phyloP scores from a whole-genome alignment of 1,139 yeast species.

The Geotrichum reessii region DNA sequence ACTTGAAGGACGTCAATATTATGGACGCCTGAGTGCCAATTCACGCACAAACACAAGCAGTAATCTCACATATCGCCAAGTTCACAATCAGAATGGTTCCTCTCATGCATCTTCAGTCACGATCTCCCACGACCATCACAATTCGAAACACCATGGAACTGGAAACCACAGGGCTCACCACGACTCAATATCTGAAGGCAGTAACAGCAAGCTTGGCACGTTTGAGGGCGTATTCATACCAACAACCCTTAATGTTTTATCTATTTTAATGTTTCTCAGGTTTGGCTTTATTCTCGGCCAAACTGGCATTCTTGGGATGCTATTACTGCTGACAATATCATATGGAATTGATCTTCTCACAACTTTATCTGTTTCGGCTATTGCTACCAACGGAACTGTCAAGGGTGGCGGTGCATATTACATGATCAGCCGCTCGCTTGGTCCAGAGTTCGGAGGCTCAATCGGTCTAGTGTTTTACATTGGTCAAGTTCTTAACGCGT shows the following conservation, averaged over 20 bases:
- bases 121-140: not conserved
- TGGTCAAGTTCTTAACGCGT: conserved; percentile 68
- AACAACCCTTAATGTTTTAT: conserved; percentile 66
- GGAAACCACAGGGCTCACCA: not conserved
- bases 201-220: conserved; percentile 32
- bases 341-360: conserved; percentile 63
- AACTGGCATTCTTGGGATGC: conserved; percentile 63
- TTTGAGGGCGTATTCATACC: conserved; percentile 61
- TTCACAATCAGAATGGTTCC: not conserved
- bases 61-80: conserved; percentile 2
- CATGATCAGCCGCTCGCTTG: conserved; percentile 71
- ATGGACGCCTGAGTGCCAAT: conserved; percentile 8
- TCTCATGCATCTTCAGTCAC: not conserved
- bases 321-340: conserved; percentile 45
- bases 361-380: conserved; percentile 68
- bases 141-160: not conserved
- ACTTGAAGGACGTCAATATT: conserved; percentile 16
- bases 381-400: conserved; percentile 77
- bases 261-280: conserved; percentile 72
- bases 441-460: conserved; percentile 84
- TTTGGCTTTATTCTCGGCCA: conserved; percentile 78
- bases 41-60: not conserved
- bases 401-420: conserved; percentile 83
- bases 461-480: conserved; percentile 72
- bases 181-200: not conserved